Base-by-base conservation (phyloP, 495 filamentous ascomycete species). In the Barbatosphaeria neglecta region DNA sequence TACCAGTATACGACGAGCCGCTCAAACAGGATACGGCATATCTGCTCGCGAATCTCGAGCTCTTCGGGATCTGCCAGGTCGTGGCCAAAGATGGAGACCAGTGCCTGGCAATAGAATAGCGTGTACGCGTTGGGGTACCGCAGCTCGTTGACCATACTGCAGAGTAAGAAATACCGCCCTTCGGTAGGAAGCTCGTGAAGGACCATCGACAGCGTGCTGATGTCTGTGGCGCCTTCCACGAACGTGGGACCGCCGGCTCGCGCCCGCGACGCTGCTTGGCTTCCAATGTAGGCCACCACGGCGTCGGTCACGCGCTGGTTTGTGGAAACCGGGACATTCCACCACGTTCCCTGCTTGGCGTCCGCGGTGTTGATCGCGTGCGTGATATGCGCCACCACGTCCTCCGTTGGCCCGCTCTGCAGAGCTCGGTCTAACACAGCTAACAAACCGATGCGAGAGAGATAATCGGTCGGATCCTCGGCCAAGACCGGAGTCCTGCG, bases 101-200 rank as follows among this genome's bases (percentile, higher is more conserved):
- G 75, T 15, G 86, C 78, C 59, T 88, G 85, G 61, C 81, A 87
- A 67, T 95, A 99, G 68, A 90, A 97, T 57, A 93, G 83, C 16
- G 92, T 97, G 55, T 90, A 78, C 53, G 80, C 83, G 58, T 88
- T 94, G 2, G 88, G 84, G 54, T 85, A 92, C 40, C 93, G 83
- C 22, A 99, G 80, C 63, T 96, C 87, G 65, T 95, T 92, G 38
- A 85, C 76, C 64, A 97, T 90, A 40, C 84, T 84, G 58, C 73
- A 78, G 39, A 96, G 58, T 44, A 99, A 69, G 60, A 86, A 85
- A 66, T 95, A 95, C 33, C 89, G 83, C 11, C 80, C 77, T 56
- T 93, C 87, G 3, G 88, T 82, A 8, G 70, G 68, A 37, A 92
- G 66, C 40, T 82, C 80, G 47, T 82, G 81, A 11, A 82, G 80